Evolutionary conservation across 2,329 filamentous ascomycete genomes (phyloP).

Genomic region (Rhynchosporium agropyri): DNA sequence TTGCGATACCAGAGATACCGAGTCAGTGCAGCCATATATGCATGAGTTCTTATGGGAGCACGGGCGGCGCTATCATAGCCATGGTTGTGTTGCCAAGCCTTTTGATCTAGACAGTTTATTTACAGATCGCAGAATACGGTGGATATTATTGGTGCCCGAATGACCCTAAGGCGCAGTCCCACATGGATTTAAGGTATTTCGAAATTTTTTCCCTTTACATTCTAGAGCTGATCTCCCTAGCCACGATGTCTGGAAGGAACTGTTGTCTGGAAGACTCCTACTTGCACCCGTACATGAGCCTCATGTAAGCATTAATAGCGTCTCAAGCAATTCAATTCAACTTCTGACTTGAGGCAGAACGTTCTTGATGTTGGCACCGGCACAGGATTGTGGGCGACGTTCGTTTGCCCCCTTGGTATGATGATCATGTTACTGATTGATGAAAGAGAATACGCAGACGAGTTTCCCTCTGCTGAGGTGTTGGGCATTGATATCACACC

Average conservation of each 20-base stretch:
- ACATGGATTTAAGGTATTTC: not conserved
- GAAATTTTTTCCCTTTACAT: not conserved
- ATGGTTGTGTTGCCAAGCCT: not conserved
- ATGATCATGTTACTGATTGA: not conserved
- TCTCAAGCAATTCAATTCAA: no score
- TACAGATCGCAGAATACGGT: not conserved
- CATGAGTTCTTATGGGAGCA: not conserved
- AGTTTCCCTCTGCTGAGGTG: no score
- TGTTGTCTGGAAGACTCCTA: not conserved
- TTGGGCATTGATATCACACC: no score
- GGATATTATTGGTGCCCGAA: not conserved
- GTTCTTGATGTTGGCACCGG: constrained; percentile 5
- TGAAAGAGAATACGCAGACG: no score
- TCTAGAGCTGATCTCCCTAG: not conserved
- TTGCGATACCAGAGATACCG: not conserved
- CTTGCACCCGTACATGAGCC: not conserved
- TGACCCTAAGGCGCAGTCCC: not conserved
- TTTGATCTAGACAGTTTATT: not conserved
- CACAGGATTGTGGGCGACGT: not conserved
- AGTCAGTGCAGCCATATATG: not conserved
- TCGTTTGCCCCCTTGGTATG: not conserved
- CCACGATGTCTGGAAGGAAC: not conserved
- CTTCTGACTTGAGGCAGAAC: not conserved
- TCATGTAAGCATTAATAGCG: not conserved
- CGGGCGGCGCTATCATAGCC: not conserved